phyloP scores from a whole-genome alignment of 345 rosid species.

The Cardamine occulta region DNA sequence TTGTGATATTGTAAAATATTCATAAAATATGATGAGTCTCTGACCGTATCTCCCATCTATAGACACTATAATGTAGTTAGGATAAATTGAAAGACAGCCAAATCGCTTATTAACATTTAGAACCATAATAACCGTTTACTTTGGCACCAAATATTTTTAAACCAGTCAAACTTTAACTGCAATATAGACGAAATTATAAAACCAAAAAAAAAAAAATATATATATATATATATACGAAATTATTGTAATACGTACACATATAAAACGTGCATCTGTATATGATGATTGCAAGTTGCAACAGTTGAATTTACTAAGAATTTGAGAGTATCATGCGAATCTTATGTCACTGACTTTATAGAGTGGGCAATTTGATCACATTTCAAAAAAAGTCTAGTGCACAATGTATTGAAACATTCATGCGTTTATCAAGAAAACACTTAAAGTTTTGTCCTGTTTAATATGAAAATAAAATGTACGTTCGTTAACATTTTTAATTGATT shows the following conservation, averaged over 20 bases:
- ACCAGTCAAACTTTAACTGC: background rate
- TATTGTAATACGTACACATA: background rate
- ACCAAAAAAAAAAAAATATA: too few species aligned
- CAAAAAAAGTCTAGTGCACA: background rate
- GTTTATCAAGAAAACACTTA: background rate
- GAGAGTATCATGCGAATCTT: background rate
- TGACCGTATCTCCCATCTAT: conserved; percentile 1
- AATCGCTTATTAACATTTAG: background rate
- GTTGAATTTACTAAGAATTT: background rate
- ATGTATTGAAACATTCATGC: background rate
- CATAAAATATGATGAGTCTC: conserved; percentile 2
- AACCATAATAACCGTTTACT: background rate
- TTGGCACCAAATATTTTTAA: background rate
- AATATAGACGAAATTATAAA: background rate
- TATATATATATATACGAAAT: too few species aligned
- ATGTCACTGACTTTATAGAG: background rate
- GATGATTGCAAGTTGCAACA: conserved; percentile 22
- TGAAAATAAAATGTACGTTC: background rate
- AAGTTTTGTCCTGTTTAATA: background rate
- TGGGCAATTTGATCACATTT: background rate
- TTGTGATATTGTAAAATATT: conserved; percentile 18
- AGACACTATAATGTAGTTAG: background rate
- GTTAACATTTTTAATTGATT: background rate
- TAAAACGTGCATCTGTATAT: background rate
- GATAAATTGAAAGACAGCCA: background rate